These are phyloP conservation scores for Cercospora sojina DNA, from an alignment of 2,329 filamentous ascomycete genomes.

Conservation along the genomic window DNA sequence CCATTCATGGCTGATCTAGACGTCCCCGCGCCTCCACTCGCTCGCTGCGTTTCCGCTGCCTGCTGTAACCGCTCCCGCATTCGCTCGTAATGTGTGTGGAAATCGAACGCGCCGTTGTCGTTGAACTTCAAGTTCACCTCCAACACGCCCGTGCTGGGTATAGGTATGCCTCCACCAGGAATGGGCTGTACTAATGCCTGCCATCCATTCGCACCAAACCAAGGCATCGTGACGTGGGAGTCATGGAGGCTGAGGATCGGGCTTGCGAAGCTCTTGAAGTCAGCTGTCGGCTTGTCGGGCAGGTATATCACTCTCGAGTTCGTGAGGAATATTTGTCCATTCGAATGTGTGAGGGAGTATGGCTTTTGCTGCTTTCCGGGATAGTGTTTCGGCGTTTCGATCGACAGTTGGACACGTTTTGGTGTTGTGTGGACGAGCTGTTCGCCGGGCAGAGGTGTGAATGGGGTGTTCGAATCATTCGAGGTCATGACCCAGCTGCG, in stretches of 20 bases:
- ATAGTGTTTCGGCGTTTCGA: constrained; percentile 56
- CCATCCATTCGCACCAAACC: constrained; percentile 93
- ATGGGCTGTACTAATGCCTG: constrained; percentile 76
- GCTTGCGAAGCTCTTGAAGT: constrained; percentile 83
- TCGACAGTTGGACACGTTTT: constrained; percentile 71
- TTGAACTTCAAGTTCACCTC: constrained; percentile 87
- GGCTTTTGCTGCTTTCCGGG: constrained; percentile 58
- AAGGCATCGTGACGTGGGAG: constrained; percentile 80
- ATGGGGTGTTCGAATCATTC: constrained; percentile 54
- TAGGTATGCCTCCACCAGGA: constrained; percentile 76
- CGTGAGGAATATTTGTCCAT: constrained; percentile 31
- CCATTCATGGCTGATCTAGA: constrained; percentile 32
- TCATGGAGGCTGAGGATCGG: constrained; percentile 87
- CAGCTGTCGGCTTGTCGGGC: constrained; percentile 63
- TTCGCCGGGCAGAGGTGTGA: constrained; percentile 83
- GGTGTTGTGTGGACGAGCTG: constrained; percentile 77
- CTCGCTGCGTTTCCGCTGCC: constrained; percentile 68
- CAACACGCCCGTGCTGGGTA: constrained; percentile 66
- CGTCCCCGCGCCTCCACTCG: constrained; percentile 36
- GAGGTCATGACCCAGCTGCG: constrained; percentile 90
- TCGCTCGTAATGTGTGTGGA: constrained; percentile 76
- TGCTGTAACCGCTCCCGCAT: constrained; percentile 82
- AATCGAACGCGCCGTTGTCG: constrained; percentile 92
- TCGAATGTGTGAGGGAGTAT: constrained; percentile 33
- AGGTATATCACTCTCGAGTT: constrained; percentile 76